Percentiles rank a stretch among this genome's conserved stretches.
phyloP scores from a whole-genome alignment of 768 basidiomycete species.

The Coprinellus micaceus region DNA sequence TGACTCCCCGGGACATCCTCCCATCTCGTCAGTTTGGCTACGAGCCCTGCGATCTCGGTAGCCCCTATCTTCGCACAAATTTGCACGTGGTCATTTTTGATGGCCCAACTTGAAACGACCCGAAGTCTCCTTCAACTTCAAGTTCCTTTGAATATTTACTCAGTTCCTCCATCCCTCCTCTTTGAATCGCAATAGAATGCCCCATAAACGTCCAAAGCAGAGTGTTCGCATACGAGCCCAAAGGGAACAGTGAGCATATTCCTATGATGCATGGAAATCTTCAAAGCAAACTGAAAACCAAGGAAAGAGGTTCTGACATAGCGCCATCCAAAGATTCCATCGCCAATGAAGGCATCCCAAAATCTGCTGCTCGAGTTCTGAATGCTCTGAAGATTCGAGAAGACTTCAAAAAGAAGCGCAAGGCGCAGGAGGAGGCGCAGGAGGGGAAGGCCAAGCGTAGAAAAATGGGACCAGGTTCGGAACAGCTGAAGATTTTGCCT shows the following conservation, averaged over 20 bases:
- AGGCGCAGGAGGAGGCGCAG: constrained; percentile 26
- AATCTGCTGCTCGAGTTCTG: constrained; percentile 60
- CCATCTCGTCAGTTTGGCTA: too few species aligned
- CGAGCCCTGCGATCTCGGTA: too few species aligned
- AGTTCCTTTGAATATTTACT: background rate
- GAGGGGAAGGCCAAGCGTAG: constrained; percentile 27
- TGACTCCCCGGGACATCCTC: too few species aligned
- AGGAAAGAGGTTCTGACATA: constrained; percentile 45
- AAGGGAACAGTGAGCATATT: constrained; percentile 37
- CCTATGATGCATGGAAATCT: background rate
- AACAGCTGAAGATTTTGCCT: constrained; percentile 47
- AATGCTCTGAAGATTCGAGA: constrained; percentile 58
- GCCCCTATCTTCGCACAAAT: too few species aligned
- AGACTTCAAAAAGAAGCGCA: constrained; percentile 52
- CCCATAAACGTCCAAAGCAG: constrained; percentile 62
- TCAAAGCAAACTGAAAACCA: background rate
- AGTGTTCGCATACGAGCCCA: constrained; percentile 42
- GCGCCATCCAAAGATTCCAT: constrained; percentile 41
- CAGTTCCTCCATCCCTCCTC: background rate
- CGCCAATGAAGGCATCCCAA: constrained; percentile 61
- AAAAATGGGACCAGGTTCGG: constrained; percentile 25
- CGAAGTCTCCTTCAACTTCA: too few species aligned
- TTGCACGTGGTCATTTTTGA: too few species aligned
- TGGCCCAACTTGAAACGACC: too few species aligned
- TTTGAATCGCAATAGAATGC: constrained; percentile 36